Conservation (phyloP, 768 basidiomycete species). For the Suillus decipiens region DNA sequence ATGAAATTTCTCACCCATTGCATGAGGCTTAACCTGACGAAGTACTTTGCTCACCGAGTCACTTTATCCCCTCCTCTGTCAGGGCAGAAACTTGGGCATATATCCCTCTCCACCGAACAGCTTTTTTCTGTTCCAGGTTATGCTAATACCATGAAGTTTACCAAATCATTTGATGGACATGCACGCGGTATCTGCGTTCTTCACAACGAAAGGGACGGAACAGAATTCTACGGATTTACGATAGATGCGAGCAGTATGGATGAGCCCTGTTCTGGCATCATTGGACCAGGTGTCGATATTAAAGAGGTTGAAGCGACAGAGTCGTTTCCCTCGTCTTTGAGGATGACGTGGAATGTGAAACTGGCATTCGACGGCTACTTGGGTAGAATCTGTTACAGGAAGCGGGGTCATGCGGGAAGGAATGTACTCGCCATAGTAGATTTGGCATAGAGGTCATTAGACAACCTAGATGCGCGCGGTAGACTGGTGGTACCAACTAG, state of each 20-base stretch:
- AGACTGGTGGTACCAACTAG: not conserved
- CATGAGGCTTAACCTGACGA: conserved; percentile 5
- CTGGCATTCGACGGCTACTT: not conserved
- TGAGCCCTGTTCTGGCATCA: not conserved
- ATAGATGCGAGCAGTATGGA: not conserved
- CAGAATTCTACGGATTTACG: conserved; percentile 1
- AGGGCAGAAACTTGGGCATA: not conserved
- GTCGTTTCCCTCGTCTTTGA: conserved; percentile 5
- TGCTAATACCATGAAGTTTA: conserved; percentile 7
- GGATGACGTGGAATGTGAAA: conserved; percentile 8
- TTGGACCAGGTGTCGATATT: conserved; percentile 7
- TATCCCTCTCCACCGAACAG: not conserved
- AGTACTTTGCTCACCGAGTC: conserved; percentile 8
- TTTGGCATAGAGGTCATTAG: not conserved
- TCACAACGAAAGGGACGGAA: conserved; percentile 1
- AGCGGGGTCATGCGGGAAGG: not conserved
- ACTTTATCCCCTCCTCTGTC: not conserved
- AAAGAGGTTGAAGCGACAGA: conserved; percentile 8
- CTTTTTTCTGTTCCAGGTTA: conserved; percentile 6
- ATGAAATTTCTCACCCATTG: conserved; percentile 4
- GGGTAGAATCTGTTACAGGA: conserved; percentile 6
- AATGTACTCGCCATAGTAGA: conserved; percentile 7
- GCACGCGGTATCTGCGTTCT: conserved; percentile 6
- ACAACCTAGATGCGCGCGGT: not conserved
- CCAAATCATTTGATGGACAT: not conserved